phyloP scores from a whole-genome alignment of 177 flowering plant species.

The Vitis hybrid region DNA sequence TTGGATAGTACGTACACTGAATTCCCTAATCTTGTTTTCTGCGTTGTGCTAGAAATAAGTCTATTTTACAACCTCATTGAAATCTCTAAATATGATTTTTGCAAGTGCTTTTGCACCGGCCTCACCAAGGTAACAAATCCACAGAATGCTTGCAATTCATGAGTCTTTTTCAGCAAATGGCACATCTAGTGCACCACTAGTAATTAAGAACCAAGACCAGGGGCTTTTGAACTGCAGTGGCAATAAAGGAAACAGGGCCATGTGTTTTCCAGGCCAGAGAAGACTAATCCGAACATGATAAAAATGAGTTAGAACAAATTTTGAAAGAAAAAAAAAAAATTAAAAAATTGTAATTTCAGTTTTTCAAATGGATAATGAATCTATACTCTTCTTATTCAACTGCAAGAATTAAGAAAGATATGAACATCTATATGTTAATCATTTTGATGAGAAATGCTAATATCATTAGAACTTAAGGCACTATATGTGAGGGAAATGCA shows the following conservation, averaged over 20 bases:
- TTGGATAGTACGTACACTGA: too few relatives aligned
- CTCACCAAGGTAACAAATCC: slow-evolving; percentile 98
- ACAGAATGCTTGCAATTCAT: slow-evolving; percentile 70
- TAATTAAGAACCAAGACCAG: slow-evolving; percentile 56
- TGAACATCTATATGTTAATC: too few relatives aligned
- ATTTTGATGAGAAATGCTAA: neutral
- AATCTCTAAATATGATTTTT: slow-evolving; percentile 71
- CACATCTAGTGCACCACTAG: slow-evolving; percentile 86
- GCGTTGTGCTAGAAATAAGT: too few relatives aligned
- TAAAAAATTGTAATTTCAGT: too few relatives aligned
- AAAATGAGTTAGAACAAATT: too few relatives aligned
- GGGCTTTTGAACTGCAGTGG: slow-evolving; percentile 59
- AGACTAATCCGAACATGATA: slow-evolving; percentile 72
- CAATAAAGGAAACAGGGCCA: slow-evolving; percentile 59
- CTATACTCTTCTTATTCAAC: too few relatives aligned
- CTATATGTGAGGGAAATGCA: too few relatives aligned
- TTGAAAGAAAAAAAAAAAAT: too few relatives aligned
- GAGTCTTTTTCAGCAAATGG: slow-evolving; percentile 65
- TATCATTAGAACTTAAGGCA: too few relatives aligned
- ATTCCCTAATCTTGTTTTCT: too few relatives aligned
- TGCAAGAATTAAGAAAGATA: too few relatives aligned
- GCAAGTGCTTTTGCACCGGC: slow-evolving; percentile 86
- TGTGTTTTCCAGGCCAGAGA: slow-evolving; percentile 86
- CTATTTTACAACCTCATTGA: slow-evolving; percentile 52
- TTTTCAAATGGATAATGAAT: too few relatives aligned